phyloP scores from a whole-genome alignment of 306 rosid genomes.

The Trifolium subterraneum region DNA sequence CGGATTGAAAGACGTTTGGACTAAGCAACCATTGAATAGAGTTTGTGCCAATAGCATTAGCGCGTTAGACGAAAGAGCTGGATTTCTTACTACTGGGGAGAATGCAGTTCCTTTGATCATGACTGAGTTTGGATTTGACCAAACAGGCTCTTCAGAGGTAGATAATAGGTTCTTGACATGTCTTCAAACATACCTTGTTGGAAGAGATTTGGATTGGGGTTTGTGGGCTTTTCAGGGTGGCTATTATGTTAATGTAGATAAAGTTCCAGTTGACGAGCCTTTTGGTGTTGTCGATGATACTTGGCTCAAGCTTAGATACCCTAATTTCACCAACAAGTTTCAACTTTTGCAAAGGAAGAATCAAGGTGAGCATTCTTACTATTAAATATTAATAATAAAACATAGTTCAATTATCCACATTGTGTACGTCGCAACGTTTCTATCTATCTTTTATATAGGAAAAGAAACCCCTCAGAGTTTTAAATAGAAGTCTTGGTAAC shows the following conservation, averaged over 20 bases:
- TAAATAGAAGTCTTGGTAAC: too few species aligned
- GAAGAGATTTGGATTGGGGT: conserved; percentile 63
- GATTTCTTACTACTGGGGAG: conserved; percentile 46
- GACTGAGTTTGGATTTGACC: conserved; percentile 61
- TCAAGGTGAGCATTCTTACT: too few species aligned
- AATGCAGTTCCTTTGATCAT: conserved; percentile 52
- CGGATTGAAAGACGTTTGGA: conserved; percentile 18
- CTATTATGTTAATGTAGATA: conserved; percentile 50
- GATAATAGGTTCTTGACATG: conserved; percentile 60
- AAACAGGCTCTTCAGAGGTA: conserved; percentile 19
- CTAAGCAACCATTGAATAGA: conserved; percentile 52
- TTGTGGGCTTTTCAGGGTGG: conserved; percentile 61
- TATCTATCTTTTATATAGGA: too few species aligned
- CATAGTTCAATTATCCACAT: too few species aligned
- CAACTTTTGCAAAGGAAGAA: too few species aligned
- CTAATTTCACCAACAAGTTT: conserved; percentile 36
- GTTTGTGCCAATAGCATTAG: conserved; percentile 43
- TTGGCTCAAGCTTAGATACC: conserved; percentile 46
- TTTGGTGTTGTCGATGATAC: conserved; percentile 56
- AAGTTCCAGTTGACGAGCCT: conserved; percentile 38
- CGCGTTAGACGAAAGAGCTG: conserved; percentile 43
- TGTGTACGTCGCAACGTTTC: too few species aligned
- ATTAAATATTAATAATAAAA: too few species aligned
- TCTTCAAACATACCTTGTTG: conserved; percentile 55
- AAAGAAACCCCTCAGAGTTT: too few species aligned